Evolutionary conservation across 441 rosid species (phyloP).

Genomic region (Rhodomyrtus psidioides): DNA sequence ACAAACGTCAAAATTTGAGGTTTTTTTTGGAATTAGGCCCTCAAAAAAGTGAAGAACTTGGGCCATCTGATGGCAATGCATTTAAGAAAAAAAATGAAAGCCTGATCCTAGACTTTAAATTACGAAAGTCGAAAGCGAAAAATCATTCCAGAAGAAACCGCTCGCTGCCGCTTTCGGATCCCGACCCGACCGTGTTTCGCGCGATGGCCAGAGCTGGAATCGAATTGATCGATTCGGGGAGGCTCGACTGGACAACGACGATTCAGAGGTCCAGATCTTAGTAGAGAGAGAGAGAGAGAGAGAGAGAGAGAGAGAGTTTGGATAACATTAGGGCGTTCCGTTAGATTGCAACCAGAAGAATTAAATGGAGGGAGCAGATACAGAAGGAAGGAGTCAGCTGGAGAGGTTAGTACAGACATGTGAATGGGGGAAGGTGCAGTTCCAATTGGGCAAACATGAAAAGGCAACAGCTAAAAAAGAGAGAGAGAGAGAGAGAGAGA

Average conservation of each 20-base stretch:
- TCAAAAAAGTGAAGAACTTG: background rate
- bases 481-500: background rate
- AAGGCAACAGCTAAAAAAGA: background rate
- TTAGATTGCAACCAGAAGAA: background rate
- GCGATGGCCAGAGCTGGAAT: too few relatives aligned
- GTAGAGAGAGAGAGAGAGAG: background rate
- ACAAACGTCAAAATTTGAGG: too few relatives aligned
- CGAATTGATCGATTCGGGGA: background rate
- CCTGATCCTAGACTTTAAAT: background rate
- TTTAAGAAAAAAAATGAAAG: background rate
- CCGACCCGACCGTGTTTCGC: background rate
- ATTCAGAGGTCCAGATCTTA: background rate
- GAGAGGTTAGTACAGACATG: background rate
- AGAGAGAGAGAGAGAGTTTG: background rate
- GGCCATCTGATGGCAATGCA: background rate
- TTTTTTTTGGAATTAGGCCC: too few relatives aligned
- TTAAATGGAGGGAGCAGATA: background rate
- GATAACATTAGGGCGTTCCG: background rate
- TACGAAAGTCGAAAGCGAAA: background rate
- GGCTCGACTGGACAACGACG: background rate
- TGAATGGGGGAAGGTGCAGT: background rate
- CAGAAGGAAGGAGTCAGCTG: background rate
- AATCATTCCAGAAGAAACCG: fast-evolving
- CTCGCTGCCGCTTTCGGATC: background rate
- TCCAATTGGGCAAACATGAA: background rate